These are phyloP conservation scores for Metrosideros polymorpha DNA, from an alignment of 441 rosid species.

Conservation along the genomic window DNA sequence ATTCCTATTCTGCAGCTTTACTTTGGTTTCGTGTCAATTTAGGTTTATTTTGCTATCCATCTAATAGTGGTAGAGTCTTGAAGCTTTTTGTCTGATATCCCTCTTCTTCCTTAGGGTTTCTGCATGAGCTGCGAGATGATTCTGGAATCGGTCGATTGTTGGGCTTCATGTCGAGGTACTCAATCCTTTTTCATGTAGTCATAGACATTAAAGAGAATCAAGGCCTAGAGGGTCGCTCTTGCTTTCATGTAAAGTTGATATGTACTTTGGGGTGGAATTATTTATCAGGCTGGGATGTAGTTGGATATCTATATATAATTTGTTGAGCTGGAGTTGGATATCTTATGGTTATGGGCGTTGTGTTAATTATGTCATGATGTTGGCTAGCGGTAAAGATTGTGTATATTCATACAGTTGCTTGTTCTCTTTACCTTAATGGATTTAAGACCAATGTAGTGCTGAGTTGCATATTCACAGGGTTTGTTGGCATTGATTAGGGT, in stretches of 20 bases:
- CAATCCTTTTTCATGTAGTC: neutral
- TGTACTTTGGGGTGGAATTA: neutral
- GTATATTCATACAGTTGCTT: neutral
- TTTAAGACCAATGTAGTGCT: neutral
- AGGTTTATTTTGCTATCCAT: neutral
- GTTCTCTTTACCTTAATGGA: neutral
- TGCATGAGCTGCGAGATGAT: conserved; percentile 72
- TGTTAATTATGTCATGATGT: neutral
- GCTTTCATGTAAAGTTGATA: neutral
- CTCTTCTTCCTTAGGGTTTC: conserved; percentile 34
- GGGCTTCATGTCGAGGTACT: conserved; percentile 85
- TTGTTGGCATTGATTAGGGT: neutral
- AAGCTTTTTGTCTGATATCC: neutral
- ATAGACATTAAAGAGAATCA: neutral
- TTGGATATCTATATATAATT: neutral
- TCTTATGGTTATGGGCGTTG: neutral
- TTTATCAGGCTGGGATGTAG: neutral
- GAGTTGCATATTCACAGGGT: neutral
- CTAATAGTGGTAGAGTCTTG: neutral
- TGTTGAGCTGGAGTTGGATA: neutral
- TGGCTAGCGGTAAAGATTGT: neutral
- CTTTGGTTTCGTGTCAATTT: neutral
- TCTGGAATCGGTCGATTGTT: conserved; percentile 68
- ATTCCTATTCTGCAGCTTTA: neutral
- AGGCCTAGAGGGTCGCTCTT: neutral